phyloP scores from a whole-genome alignment of 768 basidiomycete species.

The Holtermanniella nyarrowii region DNA sequence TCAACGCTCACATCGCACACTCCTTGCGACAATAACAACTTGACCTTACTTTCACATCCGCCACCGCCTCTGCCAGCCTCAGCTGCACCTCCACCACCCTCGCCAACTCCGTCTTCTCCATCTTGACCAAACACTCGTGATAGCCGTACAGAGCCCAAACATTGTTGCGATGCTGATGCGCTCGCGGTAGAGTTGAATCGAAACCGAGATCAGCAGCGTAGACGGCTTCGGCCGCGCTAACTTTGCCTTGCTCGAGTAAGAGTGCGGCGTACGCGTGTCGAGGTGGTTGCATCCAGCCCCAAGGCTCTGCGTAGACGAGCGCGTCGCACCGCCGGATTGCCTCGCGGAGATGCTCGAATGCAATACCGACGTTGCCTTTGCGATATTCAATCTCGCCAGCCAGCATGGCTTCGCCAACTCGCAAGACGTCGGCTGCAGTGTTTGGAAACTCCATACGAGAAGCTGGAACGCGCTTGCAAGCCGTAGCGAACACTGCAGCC shows the following conservation, averaged over 20 bases:
- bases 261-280: conserved; percentile 33
- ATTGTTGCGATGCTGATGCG: conserved; percentile 30
- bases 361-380: conserved; percentile 17
- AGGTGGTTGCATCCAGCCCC: conserved; percentile 30
- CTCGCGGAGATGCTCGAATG: conserved; percentile 22
- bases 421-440: conserved; percentile 9
- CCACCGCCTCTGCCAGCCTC: conserved; percentile 16
- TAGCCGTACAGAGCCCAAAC: conserved; percentile 33
- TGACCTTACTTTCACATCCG: conserved; percentile 19
- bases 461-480: conserved; percentile 11
- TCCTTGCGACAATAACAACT: conserved; percentile 23
- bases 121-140: conserved; percentile 23
- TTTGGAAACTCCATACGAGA: conserved; percentile 24
- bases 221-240: conserved; percentile 16
- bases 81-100: conserved; percentile 13
- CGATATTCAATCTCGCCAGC: conserved; percentile 34
- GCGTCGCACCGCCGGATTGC: conserved; percentile 22
- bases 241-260: conserved; percentile 21
- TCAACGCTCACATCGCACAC: too few species aligned
- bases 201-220: conserved; percentile 30
- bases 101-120: conserved; percentile 19
- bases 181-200: conserved; percentile 15
- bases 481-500: conserved; percentile 3
- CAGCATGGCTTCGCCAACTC: conserved; percentile 24
- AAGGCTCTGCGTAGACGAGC: conserved; percentile 28